Evolutionary conservation across 768 basidiomycete species (phyloP), one percentile per base, ranked within the genome.

Genomic region (Mycena vulgaris): DNA sequence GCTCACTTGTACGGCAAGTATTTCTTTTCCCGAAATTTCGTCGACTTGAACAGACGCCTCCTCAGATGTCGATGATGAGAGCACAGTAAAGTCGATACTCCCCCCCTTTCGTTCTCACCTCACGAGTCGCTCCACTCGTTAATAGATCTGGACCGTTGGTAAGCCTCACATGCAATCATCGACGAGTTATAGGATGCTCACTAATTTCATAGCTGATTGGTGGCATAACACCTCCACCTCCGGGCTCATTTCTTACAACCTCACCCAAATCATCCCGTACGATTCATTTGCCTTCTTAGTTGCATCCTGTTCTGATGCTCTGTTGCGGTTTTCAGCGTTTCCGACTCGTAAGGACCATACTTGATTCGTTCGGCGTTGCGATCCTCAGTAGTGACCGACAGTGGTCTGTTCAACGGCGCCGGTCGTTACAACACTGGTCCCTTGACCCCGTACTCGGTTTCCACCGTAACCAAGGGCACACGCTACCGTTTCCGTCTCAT

Each of bases 401-500:
- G 84, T n/a, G 79, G 79, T 0, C 56, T 86, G 42, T 83, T 85
- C 37, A 86, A 86, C 45, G 82, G 82, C 0, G 69, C 51, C 3
- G 83, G 84, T n/a, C 81, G 85, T 31, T 76, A 69, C 63, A 53
- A 67, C 9, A 48, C 52, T 4, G 84, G 84, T 9, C 81, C 84
- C 28, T 1, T 33, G 9, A 63, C 64, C 7, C 68, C 75, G 1
- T 75, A 84, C 30, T 57, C 85, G 0, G 75, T 80, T 3, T 67
- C 82, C 69, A 70, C 75, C 39, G 81, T 86, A 25, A 55, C 30
- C 11, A 58, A n/a, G 0, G 79, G 78, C 11, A 63, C 65, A 31
- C 75, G 84, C 17, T 86, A 85, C 66, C 83, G 85, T 28, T 83
- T 86, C 75, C 83, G 85, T 14, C 14, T 86, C 13, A 64, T 87